Conservation (phyloP, 805 yeast genomes). For the Saturnispora dispora region DNA sequence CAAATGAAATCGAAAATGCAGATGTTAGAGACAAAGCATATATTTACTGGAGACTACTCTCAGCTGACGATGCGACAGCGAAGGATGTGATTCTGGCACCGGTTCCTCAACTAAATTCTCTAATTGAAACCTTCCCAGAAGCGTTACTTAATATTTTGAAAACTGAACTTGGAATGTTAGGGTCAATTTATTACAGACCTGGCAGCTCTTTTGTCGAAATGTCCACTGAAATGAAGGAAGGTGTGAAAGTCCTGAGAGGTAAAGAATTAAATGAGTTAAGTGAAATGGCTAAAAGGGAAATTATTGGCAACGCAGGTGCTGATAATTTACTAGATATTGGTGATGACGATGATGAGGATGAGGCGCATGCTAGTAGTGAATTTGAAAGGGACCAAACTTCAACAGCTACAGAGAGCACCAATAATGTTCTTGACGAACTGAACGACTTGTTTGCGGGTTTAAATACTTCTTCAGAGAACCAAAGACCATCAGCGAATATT, state of each 20-base stretch:
- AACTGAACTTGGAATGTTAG: conserved; percentile 70
- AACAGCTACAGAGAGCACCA: conserved; percentile 14
- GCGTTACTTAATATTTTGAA: conserved; percentile 58
- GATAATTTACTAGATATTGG: conserved; percentile 85
- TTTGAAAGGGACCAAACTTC: conserved; percentile 7
- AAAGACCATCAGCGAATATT: background rate
- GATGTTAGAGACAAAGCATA: conserved; percentile 77
- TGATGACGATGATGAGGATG: conserved; percentile 37
- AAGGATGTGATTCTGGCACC: conserved; percentile 48
- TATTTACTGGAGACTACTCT: conserved; percentile 66
- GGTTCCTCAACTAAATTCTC: conserved; percentile 63
- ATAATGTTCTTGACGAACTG: conserved; percentile 58
- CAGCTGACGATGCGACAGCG: conserved; percentile 29
- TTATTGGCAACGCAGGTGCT: conserved; percentile 46
- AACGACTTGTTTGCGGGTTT: conserved; percentile 53
- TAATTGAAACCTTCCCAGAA: conserved; percentile 65
- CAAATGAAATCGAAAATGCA: conserved; percentile 57
- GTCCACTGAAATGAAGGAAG: background rate
- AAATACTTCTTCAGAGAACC: background rate
- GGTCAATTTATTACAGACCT: conserved; percentile 87
- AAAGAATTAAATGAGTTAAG: conserved; percentile 71
- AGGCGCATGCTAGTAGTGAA: background rate
- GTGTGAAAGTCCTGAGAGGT: conserved; percentile 25
- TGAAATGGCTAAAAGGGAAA: conserved; percentile 67
- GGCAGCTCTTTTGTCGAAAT: conserved; percentile 36